A percentile compares a stretch with the other conserved stretches of the same genome.
phyloP scores from a whole-genome alignment of 306 rosid genomes.

The Begonia peltatifolia region DNA sequence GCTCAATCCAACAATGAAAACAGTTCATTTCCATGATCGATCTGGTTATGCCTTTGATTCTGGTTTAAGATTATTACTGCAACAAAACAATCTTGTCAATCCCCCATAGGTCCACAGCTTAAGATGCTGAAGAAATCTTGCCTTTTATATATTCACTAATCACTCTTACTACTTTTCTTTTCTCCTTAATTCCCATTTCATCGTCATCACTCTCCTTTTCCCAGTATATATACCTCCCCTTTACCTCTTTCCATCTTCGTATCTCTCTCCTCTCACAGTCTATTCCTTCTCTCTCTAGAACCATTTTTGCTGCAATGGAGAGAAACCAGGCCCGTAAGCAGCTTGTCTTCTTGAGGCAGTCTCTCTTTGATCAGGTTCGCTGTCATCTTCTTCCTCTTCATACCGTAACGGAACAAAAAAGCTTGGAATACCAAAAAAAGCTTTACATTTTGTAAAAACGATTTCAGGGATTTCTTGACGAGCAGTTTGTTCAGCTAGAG shows the following conservation, averaged over 20 bases:
- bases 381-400: not conserved
- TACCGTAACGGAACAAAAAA: not conserved
- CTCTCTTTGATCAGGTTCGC: constrained; percentile 69
- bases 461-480: constrained; percentile 61
- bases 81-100: no score
- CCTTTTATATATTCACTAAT: no score
- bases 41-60: no score
- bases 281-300: not conserved
- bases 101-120: no score
- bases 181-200: constrained; percentile 13
- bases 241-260: constrained; percentile 14
- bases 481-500: constrained; percentile 78
- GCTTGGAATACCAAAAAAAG: not conserved
- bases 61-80: no score
- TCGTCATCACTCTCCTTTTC: constrained; percentile 15
- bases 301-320: constrained; percentile 28
- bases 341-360: constrained; percentile 46
- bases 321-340: constrained; percentile 38
- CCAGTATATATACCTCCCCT: constrained; percentile 25
- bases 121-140: no score
- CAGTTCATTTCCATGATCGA: no score
- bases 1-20: no score
- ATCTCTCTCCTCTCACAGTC: constrained; percentile 10
- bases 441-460: not conserved
- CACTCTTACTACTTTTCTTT: not conserved